phyloP scores from a whole-genome alignment of 352 stramenopile genomes.

The Pythium utonaiense region DNA sequence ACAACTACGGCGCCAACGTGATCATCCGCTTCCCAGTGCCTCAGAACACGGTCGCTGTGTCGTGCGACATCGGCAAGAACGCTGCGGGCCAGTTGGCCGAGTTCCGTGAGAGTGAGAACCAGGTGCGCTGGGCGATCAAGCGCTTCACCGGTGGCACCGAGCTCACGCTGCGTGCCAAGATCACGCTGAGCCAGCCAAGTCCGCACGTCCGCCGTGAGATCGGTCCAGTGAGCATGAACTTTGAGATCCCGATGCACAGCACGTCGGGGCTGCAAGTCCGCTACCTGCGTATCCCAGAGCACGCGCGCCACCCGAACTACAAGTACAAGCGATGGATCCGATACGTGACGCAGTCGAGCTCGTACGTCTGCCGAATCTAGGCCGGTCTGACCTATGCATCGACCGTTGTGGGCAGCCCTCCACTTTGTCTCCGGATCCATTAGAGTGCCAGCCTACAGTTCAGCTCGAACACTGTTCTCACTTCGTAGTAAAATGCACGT shows the following conservation, averaged over 20 bases:
- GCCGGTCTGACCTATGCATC: too few relatives aligned
- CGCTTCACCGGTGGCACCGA: constrained; percentile 95
- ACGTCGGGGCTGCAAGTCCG: constrained; percentile 97
- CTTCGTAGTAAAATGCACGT: too few relatives aligned
- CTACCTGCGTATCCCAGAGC: constrained; percentile 97
- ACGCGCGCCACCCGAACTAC: constrained; percentile 94
- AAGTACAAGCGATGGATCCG: constrained; percentile 98
- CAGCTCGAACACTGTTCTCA: too few relatives aligned
- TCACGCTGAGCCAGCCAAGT: constrained; percentile 77
- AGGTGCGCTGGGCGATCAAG: constrained; percentile 96
- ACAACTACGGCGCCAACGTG: constrained; percentile 96
- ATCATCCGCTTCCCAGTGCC: constrained; percentile 93
- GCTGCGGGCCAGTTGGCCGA: constrained; percentile 87
- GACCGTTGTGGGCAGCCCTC: too few relatives aligned
- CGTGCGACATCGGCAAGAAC: constrained; percentile 79
- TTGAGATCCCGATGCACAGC: constrained; percentile 99
- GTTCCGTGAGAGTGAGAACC: constrained; percentile 93
- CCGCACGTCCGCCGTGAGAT: constrained; percentile 91
- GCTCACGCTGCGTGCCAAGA: constrained; percentile 93
- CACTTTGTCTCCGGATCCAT: too few relatives aligned
- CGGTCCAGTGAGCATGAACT: constrained; percentile 97
- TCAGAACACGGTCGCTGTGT: constrained; percentile 76
- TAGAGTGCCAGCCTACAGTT: too few relatives aligned
- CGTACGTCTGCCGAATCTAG: background rate
- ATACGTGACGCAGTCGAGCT: constrained; percentile 93